A percentile compares a stretch with the other conserved stretches of the same genome.
Conservation (phyloP, 805 yeast genomes). For the Sugiyamaella boreocaroliniensis region DNA sequence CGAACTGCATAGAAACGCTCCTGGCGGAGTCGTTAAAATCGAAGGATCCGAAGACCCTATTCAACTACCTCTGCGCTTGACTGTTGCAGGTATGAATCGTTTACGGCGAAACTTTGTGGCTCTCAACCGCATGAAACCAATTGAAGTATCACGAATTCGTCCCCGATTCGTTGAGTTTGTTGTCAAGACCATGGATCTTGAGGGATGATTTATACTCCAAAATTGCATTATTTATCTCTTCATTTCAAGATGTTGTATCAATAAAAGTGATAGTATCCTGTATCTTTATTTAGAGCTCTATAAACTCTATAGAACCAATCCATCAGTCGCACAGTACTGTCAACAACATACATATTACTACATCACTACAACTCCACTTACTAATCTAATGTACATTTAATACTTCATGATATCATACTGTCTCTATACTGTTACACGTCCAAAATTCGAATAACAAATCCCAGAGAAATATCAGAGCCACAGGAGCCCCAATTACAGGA, state of each 20-base stretch:
- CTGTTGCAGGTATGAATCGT: slow-evolving; percentile 75
- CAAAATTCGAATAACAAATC: background rate
- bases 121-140: slow-evolving; percentile 69
- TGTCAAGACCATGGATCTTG: slow-evolving; percentile 41
- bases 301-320: too few species aligned
- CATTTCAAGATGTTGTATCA: background rate
- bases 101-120: slow-evolving; percentile 76
- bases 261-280: too few species aligned
- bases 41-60: slow-evolving; percentile 41
- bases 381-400: too few species aligned
- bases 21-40: slow-evolving; percentile 30
- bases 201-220: background rate
- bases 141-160: slow-evolving; percentile 61
- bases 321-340: too few species aligned
- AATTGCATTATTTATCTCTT: background rate
- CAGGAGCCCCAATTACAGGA: background rate
- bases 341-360: too few species aligned
- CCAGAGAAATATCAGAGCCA: too few species aligned
- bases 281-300: too few species aligned
- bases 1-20: slow-evolving; percentile 51
- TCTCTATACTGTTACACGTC: background rate
- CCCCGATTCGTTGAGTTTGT: slow-evolving; percentile 74
- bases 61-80: slow-evolving; percentile 57
- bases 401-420: too few species aligned
- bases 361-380: too few species aligned